phyloP scores from a whole-genome alignment of 2,329 filamentous ascomycete genomes.

The Arthrobotrys conoides region DNA sequence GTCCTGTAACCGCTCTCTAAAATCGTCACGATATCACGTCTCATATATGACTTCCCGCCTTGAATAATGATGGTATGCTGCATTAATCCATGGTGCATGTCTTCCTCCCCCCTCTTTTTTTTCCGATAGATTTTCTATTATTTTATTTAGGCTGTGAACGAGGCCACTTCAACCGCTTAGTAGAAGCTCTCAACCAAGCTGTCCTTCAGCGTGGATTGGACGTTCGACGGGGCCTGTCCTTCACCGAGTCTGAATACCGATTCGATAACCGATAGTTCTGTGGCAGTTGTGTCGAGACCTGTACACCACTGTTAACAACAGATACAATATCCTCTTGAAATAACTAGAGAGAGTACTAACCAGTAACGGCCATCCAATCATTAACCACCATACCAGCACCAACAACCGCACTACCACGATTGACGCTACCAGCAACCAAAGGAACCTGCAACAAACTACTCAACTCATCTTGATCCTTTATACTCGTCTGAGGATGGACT shows the following conservation, averaged over 20 bases:
- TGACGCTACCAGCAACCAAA: slow-evolving; percentile 92
- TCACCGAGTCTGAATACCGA: slow-evolving; percentile 95
- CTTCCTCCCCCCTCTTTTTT: neutral
- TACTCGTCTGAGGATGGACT: slow-evolving; percentile 95
- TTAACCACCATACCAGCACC: slow-evolving; percentile 97
- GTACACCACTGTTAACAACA: slow-evolving; percentile 50
- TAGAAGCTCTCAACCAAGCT: slow-evolving; percentile 99
- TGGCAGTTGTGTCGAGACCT: slow-evolving; percentile 94
- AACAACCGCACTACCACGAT: slow-evolving; percentile 93
- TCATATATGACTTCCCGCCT: no score
- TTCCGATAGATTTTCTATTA: slow-evolving; percentile 9
- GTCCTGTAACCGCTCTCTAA: neutral
- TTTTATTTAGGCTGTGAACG: slow-evolving; percentile 22
- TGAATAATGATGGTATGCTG: neutral
- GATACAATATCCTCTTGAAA: neutral
- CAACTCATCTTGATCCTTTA: slow-evolving; percentile 98
- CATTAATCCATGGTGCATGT: neutral
- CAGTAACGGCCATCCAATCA: slow-evolving; percentile 94
- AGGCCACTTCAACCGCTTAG: slow-evolving; percentile 69
- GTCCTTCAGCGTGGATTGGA: slow-evolving; percentile 91
- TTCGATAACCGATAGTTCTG: slow-evolving; percentile 95
- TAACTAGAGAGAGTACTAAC: slow-evolving; percentile 62
- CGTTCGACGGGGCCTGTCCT: slow-evolving; percentile 81
- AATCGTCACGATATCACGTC: neutral
- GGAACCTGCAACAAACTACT: slow-evolving; percentile 94